phyloP scores from a whole-genome alignment of 257 asterid genomes.

The Anisodus tanguticus region DNA sequence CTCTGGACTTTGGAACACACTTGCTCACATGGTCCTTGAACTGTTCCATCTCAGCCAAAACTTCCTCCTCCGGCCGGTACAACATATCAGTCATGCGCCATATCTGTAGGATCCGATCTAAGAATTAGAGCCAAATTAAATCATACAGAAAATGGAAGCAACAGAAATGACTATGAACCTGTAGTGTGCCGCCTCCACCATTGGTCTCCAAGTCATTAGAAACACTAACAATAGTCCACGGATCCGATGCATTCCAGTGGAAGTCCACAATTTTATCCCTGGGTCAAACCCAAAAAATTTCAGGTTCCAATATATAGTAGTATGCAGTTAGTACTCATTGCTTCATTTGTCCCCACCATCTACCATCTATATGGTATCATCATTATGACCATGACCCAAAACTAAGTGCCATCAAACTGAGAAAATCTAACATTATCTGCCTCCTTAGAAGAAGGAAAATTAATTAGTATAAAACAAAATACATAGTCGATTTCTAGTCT shows the following conservation, averaged over 20 bases:
- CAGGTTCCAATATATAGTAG: neutral
- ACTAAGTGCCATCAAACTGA: neutral
- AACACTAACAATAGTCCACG: conserved; percentile 93
- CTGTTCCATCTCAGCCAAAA: conserved; percentile 75
- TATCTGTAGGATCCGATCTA: conserved; percentile 53
- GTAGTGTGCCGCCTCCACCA: conserved; percentile 96
- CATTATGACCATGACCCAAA: neutral
- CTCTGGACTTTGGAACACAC: conserved; percentile 60
- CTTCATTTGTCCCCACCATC: neutral
- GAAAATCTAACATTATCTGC: neutral
- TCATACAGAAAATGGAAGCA: neutral
- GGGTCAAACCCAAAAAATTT: conserved; percentile 16
- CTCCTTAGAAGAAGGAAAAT: neutral
- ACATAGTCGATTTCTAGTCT: neutral
- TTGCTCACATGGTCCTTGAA: conserved; percentile 86
- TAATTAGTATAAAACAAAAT: neutral
- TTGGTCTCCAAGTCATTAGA: conserved; percentile 84
- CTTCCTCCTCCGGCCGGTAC: conserved; percentile 87
- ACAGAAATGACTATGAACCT: conserved; percentile 48
- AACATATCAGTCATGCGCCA: conserved; percentile 96
- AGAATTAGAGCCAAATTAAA: conserved; percentile 6
- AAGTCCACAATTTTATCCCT: conserved; percentile 96
- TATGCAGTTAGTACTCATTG: neutral
- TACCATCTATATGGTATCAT: neutral
- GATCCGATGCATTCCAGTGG: conserved; percentile 90